Conservation (phyloP, 1,284 basidiomycete genomes). For the Sparassis latifolia region DNA sequence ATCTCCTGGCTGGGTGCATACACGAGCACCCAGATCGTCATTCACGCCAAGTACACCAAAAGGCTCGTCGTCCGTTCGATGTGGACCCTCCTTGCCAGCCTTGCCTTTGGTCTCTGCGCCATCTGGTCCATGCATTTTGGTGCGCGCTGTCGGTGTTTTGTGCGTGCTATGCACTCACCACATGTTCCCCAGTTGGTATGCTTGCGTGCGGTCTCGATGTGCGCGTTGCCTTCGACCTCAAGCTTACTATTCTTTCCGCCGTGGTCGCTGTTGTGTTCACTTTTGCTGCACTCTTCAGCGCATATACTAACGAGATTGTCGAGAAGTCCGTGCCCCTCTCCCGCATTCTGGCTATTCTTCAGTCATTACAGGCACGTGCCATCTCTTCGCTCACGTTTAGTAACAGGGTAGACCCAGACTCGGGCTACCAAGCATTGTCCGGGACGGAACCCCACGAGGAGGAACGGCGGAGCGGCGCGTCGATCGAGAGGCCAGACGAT, state of each 20-base stretch:
- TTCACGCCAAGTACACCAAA: slow-evolving; percentile 26
- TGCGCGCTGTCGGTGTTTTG: slow-evolving; percentile 9
- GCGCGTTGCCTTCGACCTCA: slow-evolving; percentile 18
- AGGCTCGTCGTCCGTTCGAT: slow-evolving; percentile 15
- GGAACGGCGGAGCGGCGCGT: background rate
- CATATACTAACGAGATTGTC: slow-evolving; percentile 17
- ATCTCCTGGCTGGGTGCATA: slow-evolving; percentile 27
- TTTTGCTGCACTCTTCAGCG: slow-evolving; percentile 21
- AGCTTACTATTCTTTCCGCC: slow-evolving; percentile 25
- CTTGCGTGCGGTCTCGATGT: slow-evolving; percentile 26
- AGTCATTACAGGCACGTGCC: background rate
- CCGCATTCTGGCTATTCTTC: slow-evolving; percentile 2
- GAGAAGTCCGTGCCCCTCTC: slow-evolving; percentile 10
- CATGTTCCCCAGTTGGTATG: slow-evolving; percentile 21
- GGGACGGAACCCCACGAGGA: background rate
- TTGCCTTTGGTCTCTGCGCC: slow-evolving; percentile 26
- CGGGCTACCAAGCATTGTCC: background rate
- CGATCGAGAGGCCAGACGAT: too few relatives aligned
- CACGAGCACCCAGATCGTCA: slow-evolving; percentile 26
- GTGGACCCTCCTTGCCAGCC: slow-evolving; percentile 23
- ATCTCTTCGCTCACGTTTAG: background rate
- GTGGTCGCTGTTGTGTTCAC: slow-evolving; percentile 23
- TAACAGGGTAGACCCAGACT: background rate
- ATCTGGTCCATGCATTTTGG: slow-evolving; percentile 30
- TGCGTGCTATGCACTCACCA: background rate